Conservation (phyloP, 148 eudicot species). For the Chenopodium quinoa region DNA sequence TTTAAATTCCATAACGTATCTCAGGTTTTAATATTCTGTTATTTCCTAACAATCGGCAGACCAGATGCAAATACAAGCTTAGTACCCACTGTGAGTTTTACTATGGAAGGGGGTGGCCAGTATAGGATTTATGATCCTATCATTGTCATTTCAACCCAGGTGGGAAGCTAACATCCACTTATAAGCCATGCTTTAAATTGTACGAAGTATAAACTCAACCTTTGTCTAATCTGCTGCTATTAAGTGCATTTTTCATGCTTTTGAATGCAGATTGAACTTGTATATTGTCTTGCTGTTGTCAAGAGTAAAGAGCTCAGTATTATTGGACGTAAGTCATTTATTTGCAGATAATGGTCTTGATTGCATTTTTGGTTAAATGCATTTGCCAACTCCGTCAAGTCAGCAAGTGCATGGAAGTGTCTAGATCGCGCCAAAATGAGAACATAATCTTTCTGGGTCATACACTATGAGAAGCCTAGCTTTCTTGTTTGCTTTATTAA, state of each 20-base stretch:
- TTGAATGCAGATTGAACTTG: conserved; percentile 62
- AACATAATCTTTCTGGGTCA: neutral
- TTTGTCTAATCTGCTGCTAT: conserved; percentile 11
- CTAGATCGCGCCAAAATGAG: neutral
- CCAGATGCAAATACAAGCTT: conserved; percentile 64
- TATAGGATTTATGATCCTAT: conserved; percentile 68
- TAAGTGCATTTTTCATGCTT: conserved; percentile 5
- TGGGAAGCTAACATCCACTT: conserved; percentile 20
- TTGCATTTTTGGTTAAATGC: neutral
- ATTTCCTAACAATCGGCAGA: conserved; percentile 36
- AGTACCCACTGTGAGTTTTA: conserved; percentile 63
- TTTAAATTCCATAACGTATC: neutral
- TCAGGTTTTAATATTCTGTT: conserved; percentile 17
- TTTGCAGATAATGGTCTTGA: neutral
- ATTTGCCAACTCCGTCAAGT: neutral
- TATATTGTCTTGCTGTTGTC: conserved; percentile 88
- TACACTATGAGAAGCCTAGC: neutral
- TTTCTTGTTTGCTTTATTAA: neutral
- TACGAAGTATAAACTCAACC: neutral
- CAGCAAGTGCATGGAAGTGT: neutral
- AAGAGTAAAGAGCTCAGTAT: conserved; percentile 70
- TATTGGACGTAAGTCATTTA: conserved; percentile 70
- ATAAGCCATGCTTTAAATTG: neutral
- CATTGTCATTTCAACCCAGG: conserved; percentile 71
- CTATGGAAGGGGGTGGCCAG: conserved; percentile 65